phyloP scores from a whole-genome alignment of 2,329 filamentous ascomycete genomes.

The Bipolaris zeicola region DNA sequence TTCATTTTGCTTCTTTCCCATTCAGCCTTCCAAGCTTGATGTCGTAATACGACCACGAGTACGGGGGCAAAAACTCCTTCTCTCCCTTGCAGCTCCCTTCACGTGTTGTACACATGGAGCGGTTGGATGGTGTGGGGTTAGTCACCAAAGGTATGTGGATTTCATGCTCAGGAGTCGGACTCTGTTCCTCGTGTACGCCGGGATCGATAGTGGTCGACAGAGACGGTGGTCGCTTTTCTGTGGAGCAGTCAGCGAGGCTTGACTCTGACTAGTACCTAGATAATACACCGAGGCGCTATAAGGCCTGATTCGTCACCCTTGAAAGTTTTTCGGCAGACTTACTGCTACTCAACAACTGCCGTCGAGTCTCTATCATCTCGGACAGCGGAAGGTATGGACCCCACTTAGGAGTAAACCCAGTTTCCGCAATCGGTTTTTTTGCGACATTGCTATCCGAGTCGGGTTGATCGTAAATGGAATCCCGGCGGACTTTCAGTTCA shows the following conservation, averaged over 20 bases:
- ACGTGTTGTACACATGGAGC: background rate
- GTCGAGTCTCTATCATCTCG: background rate
- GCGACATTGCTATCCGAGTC: background rate
- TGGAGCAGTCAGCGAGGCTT: background rate
- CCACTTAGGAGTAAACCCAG: background rate
- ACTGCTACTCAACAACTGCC: background rate
- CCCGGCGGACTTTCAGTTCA: background rate
- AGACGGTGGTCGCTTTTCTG: background rate
- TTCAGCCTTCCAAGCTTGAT: background rate
- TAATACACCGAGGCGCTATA: background rate
- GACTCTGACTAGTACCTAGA: background rate
- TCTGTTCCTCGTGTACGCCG: background rate
- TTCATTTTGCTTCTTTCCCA: background rate
- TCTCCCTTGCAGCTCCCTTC: background rate
- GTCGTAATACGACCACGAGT: background rate
- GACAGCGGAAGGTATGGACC: background rate
- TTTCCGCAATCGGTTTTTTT: background rate
- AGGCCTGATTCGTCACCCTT: background rate
- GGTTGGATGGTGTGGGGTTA: background rate
- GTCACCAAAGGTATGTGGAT: background rate
- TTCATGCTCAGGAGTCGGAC: too few relatives aligned
- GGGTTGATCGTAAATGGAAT: background rate
- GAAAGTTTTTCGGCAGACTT: background rate
- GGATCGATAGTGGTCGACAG: background rate
- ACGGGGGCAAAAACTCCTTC: background rate